Conservation (phyloP, 1,284 basidiomycete genomes). For the Pseudozyma flocculosa region DNA sequence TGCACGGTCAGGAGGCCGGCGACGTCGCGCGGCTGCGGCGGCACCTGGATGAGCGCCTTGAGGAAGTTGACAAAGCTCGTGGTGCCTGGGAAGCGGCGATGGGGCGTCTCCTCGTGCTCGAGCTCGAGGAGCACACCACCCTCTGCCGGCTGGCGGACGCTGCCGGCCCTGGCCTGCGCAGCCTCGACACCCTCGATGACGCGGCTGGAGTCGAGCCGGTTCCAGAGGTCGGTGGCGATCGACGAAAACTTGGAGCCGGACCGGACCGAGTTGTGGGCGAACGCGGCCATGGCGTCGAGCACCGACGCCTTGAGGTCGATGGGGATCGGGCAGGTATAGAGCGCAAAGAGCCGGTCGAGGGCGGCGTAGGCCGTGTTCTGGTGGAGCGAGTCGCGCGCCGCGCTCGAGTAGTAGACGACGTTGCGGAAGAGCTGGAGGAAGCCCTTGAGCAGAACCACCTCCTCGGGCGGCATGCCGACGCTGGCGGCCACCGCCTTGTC, state of each 20-base stretch:
- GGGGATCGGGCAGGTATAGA: slow-evolving; percentile 61
- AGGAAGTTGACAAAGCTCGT: slow-evolving; percentile 84
- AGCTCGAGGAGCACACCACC: slow-evolving; percentile 64
- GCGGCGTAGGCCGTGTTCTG: slow-evolving; percentile 71
- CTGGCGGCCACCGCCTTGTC: not conserved
- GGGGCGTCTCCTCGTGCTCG: slow-evolving; percentile 78
- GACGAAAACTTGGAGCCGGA: slow-evolving; percentile 54
- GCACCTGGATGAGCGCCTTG: slow-evolving; percentile 64
- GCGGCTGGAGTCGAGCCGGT: slow-evolving; percentile 69
- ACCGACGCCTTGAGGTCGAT: slow-evolving; percentile 88
- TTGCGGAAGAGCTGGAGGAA: slow-evolving; percentile 79
- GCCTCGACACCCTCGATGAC: slow-evolving; percentile 18
- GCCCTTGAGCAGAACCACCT: slow-evolving; percentile 74
- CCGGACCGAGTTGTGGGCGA: slow-evolving; percentile 59
- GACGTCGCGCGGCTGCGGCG: slow-evolving; percentile 7
- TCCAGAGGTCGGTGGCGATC: slow-evolving; percentile 79
- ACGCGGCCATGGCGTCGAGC: slow-evolving; percentile 79
- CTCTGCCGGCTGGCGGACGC: slow-evolving; percentile 4
- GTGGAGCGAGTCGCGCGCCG: slow-evolving; percentile 76
- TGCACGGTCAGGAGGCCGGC: slow-evolving; percentile 5
- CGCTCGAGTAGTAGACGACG: slow-evolving; percentile 74
- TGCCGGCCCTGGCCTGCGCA: slow-evolving; percentile 6
- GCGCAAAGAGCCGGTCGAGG: slow-evolving; percentile 70
- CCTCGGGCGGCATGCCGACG: slow-evolving; percentile 67
- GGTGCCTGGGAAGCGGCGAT: slow-evolving; percentile 79